A percentile compares a stretch with the other conserved stretches of the same genome.
phyloP scores from a whole-genome alignment of 2,329 filamentous ascomycete genomes.

The Pseudogymnoascus pannorum region DNA sequence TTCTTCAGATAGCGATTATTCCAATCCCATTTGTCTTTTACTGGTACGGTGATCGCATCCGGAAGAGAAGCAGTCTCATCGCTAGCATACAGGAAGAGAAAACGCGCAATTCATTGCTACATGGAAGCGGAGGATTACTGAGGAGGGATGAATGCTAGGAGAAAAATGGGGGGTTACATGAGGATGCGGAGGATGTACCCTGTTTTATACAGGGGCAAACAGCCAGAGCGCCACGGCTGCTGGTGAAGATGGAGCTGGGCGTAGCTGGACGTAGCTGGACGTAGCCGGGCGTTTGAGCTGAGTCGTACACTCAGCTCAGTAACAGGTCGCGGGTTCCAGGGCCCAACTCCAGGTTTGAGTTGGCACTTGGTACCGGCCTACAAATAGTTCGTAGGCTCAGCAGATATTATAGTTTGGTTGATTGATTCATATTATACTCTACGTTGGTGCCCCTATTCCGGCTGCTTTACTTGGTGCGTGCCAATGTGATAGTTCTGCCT shows the following conservation, averaged over 20 bases:
- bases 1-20: constrained; percentile 66
- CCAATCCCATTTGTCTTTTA: constrained; percentile 80
- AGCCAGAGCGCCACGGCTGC: neutral
- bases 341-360: neutral
- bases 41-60: constrained; percentile 47
- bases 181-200: neutral
- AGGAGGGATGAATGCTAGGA: neutral
- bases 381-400: neutral
- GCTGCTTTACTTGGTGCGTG: neutral
- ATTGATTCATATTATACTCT: neutral
- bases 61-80: constrained; percentile 32
- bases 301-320: neutral
- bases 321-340: neutral
- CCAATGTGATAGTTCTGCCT: neutral
- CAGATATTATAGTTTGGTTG: neutral
- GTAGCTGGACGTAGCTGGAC: neutral
- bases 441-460: neutral
- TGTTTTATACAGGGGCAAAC: neutral
- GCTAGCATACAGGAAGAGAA: neutral
- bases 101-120: neutral
- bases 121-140: neutral
- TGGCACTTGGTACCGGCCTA: neutral
- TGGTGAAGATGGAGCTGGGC: neutral
- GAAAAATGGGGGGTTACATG: neutral
- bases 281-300: neutral